A percentile compares a stretch with the other conserved stretches of the same genome.
Evolutionary conservation across 139 green algal species (phyloP).

Genomic region (Picochlorum sp.): DNA sequence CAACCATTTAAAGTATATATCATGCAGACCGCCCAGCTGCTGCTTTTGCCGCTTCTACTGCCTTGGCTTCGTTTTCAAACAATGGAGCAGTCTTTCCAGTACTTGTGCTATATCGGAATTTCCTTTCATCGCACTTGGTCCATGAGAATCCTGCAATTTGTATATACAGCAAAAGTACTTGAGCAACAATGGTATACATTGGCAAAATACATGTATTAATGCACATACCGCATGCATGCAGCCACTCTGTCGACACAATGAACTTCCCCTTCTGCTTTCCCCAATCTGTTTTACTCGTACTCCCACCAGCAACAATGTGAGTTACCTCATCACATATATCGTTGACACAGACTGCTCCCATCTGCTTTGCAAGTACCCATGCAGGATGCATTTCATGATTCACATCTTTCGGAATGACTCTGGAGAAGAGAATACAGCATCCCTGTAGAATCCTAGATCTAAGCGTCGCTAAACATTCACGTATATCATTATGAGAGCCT

Average conservation of each 20-base stretch:
- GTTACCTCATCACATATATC: slow-evolving; percentile 28
- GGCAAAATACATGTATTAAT: not conserved
- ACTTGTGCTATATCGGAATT: no score
- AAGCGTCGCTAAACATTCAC: slow-evolving; percentile 26
- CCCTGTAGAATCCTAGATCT: slow-evolving; percentile 36
- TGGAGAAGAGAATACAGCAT: slow-evolving; percentile 60
- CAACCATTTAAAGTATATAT: no score
- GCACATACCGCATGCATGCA: slow-evolving; percentile 17
- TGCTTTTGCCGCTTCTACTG: no score
- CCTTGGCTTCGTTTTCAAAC: no score
- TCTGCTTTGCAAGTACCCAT: slow-evolving; percentile 60
- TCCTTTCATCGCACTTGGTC: no score
- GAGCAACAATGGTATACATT: not conserved
- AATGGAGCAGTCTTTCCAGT: no score
- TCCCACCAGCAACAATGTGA: slow-evolving; percentile 53
- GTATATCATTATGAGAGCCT: slow-evolving; percentile 21
- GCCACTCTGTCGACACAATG: slow-evolving; percentile 45
- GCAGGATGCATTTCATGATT: slow-evolving; percentile 49
- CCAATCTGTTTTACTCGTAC: slow-evolving; percentile 44
- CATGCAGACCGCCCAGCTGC: no score
- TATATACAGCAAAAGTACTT: no score
- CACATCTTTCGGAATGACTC: slow-evolving; percentile 49
- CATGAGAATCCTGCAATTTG: no score
- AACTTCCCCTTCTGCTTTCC: slow-evolving; percentile 24
- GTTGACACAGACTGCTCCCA: slow-evolving; percentile 55